Base-by-base conservation (phyloP, 805 yeast genomes). In the Kluyveromyces nonfermentans region DNA sequence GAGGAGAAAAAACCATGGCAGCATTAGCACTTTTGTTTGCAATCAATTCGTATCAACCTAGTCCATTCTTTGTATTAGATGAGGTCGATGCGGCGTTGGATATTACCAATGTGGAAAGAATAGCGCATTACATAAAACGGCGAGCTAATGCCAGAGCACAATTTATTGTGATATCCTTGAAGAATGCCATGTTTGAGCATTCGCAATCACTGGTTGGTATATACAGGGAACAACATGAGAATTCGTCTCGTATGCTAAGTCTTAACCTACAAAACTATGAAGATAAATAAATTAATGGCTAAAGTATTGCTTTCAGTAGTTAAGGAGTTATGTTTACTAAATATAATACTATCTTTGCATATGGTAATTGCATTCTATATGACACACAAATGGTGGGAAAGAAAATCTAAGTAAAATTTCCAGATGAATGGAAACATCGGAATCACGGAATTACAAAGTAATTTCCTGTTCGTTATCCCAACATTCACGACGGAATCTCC, bases 21-120 rank as follows among this genome's bases (percentile, higher is more conserved):
- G 98, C 98, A 0, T 67, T 93, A 50, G 97, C 97, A 0, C 68
- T 93, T 49, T 63, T 93, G 39, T 93, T 93, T 67, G 89, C 97
- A 0, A 78, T 89, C 35, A 97, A 93, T 60, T 80, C 94, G 0
- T 84, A 69, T 64, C 90, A 82, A 41, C 97, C 97, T 2, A 82
- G 96, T 1, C 98, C 98, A 28, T 93, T 93, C 60, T 90, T 93
- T 59, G 95, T 93, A 0, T 68, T 93, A 35, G 98, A 93, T 62
- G 98, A 93, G 64, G 88, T 93, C n/a, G 98, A 93, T 66, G 97
- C 98, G 0, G 97, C 97, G 0, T 73, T 93, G 46, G 98, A 93
- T 63, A 81, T 85, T 47, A 78, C 86, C 19, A 93, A 93, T 56
- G 96, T 93, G 19, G 77, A 77, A 43, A 78, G 78, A 55, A 80